Evolutionary conservation across 495 filamentous ascomycete genomes (phyloP).

Genomic region (Viridothelium virens): DNA sequence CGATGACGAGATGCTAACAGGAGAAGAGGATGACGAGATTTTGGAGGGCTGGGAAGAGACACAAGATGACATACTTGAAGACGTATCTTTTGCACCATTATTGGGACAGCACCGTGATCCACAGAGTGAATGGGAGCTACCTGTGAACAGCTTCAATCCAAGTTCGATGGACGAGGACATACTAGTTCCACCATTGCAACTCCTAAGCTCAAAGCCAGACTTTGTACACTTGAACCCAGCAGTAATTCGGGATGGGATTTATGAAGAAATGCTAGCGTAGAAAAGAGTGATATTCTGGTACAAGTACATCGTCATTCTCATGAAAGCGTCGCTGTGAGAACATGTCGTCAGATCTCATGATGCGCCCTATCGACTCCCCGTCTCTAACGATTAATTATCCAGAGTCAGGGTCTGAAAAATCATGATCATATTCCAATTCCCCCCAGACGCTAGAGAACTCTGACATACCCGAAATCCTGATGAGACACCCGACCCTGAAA

Average conservation of each 20-base stretch:
- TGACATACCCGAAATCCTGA: too few species aligned
- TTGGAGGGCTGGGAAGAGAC: background rate
- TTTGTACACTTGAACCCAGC: too few species aligned
- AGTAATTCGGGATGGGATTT: background rate
- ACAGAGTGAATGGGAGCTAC: background rate
- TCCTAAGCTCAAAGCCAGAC: too few species aligned
- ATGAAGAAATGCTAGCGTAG: background rate
- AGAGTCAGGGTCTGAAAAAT: too few species aligned
- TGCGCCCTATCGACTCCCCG: too few species aligned
- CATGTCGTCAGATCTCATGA: too few species aligned
- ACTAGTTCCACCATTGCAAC: background rate
- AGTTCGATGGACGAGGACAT: background rate
- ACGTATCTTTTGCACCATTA: background rate
- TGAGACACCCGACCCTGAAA: too few species aligned
- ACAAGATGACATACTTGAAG: constrained; percentile 1
- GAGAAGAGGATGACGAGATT: background rate
- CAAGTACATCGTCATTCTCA: background rate
- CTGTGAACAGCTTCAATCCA: background rate
- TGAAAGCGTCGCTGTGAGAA: background rate
- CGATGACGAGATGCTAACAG: background rate
- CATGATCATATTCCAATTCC: too few species aligned
- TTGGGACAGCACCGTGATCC: background rate
- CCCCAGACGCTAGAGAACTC: too few species aligned
- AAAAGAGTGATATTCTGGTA: too few species aligned
- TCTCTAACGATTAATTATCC: too few species aligned